Conservation (phyloP, 202 grass and related monocot species). For the Alloteropsis angusta region DNA sequence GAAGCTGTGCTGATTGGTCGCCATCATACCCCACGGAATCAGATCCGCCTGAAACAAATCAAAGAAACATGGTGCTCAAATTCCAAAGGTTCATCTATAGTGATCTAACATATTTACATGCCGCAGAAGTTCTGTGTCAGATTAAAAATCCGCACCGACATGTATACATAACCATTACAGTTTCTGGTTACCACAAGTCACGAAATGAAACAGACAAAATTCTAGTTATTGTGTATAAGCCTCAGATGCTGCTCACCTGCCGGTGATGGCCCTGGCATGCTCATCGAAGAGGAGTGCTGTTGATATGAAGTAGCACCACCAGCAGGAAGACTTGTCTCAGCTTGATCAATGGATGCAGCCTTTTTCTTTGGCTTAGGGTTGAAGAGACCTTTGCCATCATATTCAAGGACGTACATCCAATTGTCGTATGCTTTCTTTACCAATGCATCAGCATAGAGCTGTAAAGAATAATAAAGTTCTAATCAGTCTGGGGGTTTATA, state of each 20-base stretch:
- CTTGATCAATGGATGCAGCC: slow-evolving; percentile 12
- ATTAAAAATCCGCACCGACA: not conserved
- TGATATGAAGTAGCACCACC: slow-evolving; percentile 30
- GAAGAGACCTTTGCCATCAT: slow-evolving; percentile 58
- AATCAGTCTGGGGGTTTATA: not conserved
- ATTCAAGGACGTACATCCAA: slow-evolving; percentile 73
- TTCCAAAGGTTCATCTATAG: not conserved
- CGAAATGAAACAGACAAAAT: not conserved
- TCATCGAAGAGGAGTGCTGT: slow-evolving; percentile 27
- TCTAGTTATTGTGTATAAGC: not conserved
- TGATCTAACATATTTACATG: not conserved
- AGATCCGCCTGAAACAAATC: slow-evolving; percentile 33
- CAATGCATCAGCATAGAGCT: slow-evolving; percentile 65
- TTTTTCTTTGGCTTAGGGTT: slow-evolving; percentile 48
- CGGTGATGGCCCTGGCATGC: slow-evolving; percentile 22
- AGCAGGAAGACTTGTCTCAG: slow-evolving; percentile 17
- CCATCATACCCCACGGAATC: slow-evolving; percentile 28
- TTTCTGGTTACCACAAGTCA: not conserved
- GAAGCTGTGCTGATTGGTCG: slow-evolving; percentile 25
- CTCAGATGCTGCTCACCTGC: slow-evolving; percentile 34
- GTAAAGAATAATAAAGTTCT: slow-evolving; percentile 17
- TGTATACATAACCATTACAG: not conserved
- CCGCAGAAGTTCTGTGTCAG: not conserved
- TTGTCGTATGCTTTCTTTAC: slow-evolving; percentile 82
- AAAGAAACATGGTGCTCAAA: not conserved